phyloP scores from a whole-genome alignment of 1,284 basidiomycete species.

The Phlebopus sp. region DNA sequence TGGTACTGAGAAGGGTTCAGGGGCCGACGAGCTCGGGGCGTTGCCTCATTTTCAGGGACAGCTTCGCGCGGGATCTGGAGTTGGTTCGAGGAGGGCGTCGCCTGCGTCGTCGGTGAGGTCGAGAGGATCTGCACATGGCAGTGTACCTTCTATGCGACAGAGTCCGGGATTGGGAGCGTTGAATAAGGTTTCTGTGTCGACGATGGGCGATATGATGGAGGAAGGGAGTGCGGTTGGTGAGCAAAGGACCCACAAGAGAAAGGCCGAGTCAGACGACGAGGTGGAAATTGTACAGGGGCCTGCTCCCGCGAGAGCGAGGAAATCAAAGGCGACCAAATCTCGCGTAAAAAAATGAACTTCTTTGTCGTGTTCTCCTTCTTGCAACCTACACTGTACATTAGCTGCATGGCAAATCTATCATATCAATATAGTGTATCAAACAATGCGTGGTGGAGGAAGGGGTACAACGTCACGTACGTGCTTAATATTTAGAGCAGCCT shows the following conservation, averaged over 20 bases:
- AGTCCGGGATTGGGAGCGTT: constrained; percentile 41
- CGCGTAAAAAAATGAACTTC: constrained; percentile 32
- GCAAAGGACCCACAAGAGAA: constrained; percentile 43
- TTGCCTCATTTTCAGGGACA: constrained; percentile 20
- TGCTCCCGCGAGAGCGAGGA: constrained; percentile 36
- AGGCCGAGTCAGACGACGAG: constrained; percentile 48
- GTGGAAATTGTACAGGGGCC: constrained; percentile 54
- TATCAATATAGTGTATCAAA: constrained; percentile 9
- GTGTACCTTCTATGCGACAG: constrained; percentile 36
- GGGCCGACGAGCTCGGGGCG: constrained; percentile 31
- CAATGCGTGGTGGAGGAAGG: constrained; percentile 2
- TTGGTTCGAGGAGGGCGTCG: constrained; percentile 37
- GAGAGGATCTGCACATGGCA: constrained; percentile 44
- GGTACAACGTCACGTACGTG: not conserved
- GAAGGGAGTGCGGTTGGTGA: constrained; percentile 32
- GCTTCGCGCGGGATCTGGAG: constrained; percentile 16
- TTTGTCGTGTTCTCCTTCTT: not conserved
- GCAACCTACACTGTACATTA: constrained; percentile 4
- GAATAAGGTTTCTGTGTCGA: constrained; percentile 38
- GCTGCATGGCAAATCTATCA: not conserved
- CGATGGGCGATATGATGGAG: constrained; percentile 41
- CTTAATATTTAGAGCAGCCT: not conserved
- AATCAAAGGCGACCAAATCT: constrained; percentile 32
- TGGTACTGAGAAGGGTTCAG: constrained; percentile 28
- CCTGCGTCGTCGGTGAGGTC: constrained; percentile 48